Conservation (phyloP, 2,329 filamentous ascomycete genomes). For the Pseudogymnoascus sp. region DNA sequence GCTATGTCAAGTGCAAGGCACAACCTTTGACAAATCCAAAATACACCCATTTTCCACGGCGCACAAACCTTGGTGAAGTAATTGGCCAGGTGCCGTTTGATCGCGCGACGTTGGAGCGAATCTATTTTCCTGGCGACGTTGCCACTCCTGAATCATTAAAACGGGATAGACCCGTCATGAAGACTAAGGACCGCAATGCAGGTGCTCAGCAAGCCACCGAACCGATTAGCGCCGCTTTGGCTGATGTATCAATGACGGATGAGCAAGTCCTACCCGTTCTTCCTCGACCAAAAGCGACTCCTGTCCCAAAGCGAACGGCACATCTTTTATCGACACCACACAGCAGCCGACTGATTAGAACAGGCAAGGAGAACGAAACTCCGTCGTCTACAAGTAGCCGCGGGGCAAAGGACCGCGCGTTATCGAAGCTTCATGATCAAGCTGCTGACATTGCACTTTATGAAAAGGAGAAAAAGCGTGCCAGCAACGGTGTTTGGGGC, state of each 20-base stretch:
- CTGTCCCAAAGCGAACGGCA: background rate
- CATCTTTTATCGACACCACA: conserved; percentile 42
- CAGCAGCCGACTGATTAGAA: conserved; percentile 41
- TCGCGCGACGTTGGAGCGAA: conserved; percentile 48
- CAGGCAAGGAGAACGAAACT: conserved; percentile 77
- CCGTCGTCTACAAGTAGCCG: conserved; percentile 71
- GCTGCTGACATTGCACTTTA: conserved; percentile 83
- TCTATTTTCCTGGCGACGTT: conserved; percentile 52
- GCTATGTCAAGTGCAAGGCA: conserved; percentile 80
- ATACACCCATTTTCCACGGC: conserved; percentile 78
- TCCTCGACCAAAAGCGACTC: background rate
- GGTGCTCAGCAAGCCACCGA: background rate
- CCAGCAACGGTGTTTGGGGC: conserved; percentile 49
- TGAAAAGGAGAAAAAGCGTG: conserved; percentile 85
- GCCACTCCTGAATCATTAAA: conserved; percentile 32
- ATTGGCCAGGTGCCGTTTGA: conserved; percentile 85
- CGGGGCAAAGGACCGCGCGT: conserved; percentile 80
- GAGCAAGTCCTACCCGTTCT: background rate
- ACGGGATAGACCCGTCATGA: conserved; percentile 38
- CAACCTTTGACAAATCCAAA: conserved; percentile 65
- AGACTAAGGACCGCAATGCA: conserved; percentile 34
- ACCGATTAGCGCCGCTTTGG: background rate
- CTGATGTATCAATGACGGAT: background rate
- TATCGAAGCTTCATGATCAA: conserved; percentile 67
- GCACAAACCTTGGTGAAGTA: conserved; percentile 88